These are phyloP conservation scores for Sporothrix curviconia DNA, from an alignment of 2,329 filamentous ascomycete species.

Conservation along the genomic window DNA sequence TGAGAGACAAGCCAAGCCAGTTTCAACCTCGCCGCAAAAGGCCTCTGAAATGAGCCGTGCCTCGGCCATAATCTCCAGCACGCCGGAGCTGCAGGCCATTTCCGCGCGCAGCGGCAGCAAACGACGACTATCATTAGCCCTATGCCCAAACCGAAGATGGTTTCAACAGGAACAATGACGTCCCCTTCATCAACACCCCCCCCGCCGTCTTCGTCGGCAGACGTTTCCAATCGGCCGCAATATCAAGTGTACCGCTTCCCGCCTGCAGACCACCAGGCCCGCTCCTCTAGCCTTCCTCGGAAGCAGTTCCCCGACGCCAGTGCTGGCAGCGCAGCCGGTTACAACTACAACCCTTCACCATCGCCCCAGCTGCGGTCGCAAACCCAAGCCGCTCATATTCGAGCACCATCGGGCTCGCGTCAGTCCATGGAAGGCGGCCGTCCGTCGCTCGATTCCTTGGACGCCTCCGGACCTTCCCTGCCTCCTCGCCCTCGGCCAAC, in stretches of 20 bases:
- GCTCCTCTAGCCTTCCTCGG: slow-evolving; percentile 34
- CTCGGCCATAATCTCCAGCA: slow-evolving; percentile 57
- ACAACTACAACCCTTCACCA: slow-evolving; percentile 22
- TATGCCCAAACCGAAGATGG: slow-evolving; percentile 32
- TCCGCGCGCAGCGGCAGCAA: slow-evolving; percentile 35
- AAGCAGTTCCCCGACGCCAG: slow-evolving; percentile 11
- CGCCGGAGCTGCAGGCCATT: slow-evolving; percentile 55
- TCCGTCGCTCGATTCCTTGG: slow-evolving; percentile 57
- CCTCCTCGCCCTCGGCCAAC: slow-evolving; percentile 58
- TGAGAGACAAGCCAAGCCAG: slow-evolving; percentile 23
- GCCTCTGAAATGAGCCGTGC: slow-evolving; percentile 49
- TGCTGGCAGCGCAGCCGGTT: slow-evolving; percentile 12
- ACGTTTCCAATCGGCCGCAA: slow-evolving; percentile 29
- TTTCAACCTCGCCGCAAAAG: slow-evolving; percentile 35
- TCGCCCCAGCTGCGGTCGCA: slow-evolving; percentile 5
- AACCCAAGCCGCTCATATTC: slow-evolving; percentile 30
- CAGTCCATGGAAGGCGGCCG: slow-evolving; percentile 66
- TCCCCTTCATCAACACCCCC: slow-evolving; percentile 47
- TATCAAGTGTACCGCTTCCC: slow-evolving; percentile 39
- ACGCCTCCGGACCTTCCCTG: slow-evolving; percentile 37
- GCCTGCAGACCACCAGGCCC: slow-evolving; percentile 30
- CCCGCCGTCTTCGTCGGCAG: not conserved
- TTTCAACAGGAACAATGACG: slow-evolving; percentile 75
- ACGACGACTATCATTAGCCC: slow-evolving; percentile 22
- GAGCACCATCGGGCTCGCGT: slow-evolving; percentile 46